Evolutionary conservation across 306 rosid species (phyloP).

Genomic region (Dryas drummondii): DNA sequence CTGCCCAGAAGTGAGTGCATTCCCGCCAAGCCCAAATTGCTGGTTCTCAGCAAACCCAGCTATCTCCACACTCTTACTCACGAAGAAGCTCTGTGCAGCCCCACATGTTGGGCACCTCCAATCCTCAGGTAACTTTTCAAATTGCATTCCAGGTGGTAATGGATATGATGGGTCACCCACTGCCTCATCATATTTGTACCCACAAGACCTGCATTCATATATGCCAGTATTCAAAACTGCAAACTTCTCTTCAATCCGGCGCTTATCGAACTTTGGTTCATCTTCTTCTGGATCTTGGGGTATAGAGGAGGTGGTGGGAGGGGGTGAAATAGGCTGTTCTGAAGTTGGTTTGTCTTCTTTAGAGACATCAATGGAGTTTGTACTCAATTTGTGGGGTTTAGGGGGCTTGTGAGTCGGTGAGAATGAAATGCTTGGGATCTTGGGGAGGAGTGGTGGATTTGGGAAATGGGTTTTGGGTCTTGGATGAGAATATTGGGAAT

Average conservation of each 20-base stretch:
- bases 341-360: slow-evolving; percentile 68
- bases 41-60: slow-evolving; percentile 97
- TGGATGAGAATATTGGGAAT: slow-evolving; percentile 42
- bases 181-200: slow-evolving; percentile 80
- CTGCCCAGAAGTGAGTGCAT: slow-evolving; percentile 84
- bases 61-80: slow-evolving; percentile 85
- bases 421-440: slow-evolving; percentile 23
- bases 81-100: slow-evolving; percentile 80
- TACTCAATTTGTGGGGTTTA: slow-evolving; percentile 28
- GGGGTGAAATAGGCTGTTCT: slow-evolving; percentile 30
- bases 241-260: slow-evolving; percentile 82
- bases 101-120: slow-evolving; percentile 98
- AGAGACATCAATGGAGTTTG: slow-evolving; percentile 65
- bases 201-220: slow-evolving; percentile 92
- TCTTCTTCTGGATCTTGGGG: neutral
- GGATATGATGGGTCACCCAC: slow-evolving; percentile 88
- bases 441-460: slow-evolving; percentile 25
- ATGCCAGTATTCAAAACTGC: slow-evolving; percentile 88
- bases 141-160: slow-evolving; percentile 72
- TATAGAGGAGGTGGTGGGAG: slow-evolving; percentile 10
- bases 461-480: slow-evolving; percentile 37
- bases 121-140: slow-evolving; percentile 79
- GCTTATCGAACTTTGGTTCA: slow-evolving; percentile 40
- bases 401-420: slow-evolving; percentile 18
- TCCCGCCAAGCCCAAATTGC: slow-evolving; percentile 90